Evolutionary conservation across 345 rosid genomes (phyloP), one percentile per base, ranked within the genome.

Genomic region (Pseudoturritis turrita): DNA sequence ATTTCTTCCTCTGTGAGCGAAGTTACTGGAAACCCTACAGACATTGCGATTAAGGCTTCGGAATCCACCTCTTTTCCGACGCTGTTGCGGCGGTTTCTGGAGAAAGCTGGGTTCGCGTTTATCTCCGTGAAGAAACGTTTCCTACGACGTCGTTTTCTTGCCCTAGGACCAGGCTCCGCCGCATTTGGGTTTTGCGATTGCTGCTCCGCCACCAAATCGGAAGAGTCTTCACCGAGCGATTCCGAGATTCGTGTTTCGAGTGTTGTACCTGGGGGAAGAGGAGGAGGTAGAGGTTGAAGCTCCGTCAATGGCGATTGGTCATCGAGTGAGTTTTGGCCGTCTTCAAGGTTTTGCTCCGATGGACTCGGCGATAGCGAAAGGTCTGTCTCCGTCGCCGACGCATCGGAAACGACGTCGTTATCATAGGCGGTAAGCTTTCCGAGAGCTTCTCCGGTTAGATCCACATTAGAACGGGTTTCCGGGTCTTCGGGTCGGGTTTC

Each of bases 1-100:
- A 91, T 95, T 81, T 95, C 98, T 75, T 95, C 99, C 76, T 95
- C 98, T 2, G 92, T 91, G 3, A 95, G 87, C 2, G 97, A 95
- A 70, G 88, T 90, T 5, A 87, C 92, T 4, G 98, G 97, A 57
- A 95, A 95, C 10, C 99, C 98, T 0, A 91, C 94, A 0, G 98
- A 95, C 74, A 84, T 85, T 2, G 98, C 97, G 15, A 85, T 88
- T 31, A 88, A 62, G 18, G 96, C 96, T 77, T 91, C 98, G 10
- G 85, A 81, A 72, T 88, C 96, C 7, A 91, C 75, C 57, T 91
- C 97, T 81, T 87, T 87, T 2, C 90, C 80, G 3, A 83, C 73
- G 55, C 87, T 79, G 50, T 65, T 82, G 5, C 91, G 90, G 26
- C 90, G 93, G 62, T 85, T 82, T 69, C 80, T 78, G 7, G 84